Percentiles rank a stretch among this genome's conserved stretches.
phyloP scores from a whole-genome alignment of 495 filamentous ascomycete genomes.

The Hypomontagnella submonticulosa region DNA sequence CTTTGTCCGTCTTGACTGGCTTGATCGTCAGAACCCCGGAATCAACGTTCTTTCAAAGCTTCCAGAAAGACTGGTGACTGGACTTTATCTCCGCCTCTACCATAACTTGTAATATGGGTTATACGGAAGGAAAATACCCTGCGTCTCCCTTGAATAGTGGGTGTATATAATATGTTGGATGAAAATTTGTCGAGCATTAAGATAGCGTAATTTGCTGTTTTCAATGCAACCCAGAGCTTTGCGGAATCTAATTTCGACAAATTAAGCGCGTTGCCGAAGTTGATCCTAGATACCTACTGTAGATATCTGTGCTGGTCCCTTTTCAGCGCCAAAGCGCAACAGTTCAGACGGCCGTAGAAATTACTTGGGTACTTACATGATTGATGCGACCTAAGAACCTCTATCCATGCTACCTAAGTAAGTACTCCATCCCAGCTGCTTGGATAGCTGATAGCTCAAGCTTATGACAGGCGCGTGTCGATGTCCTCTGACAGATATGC shows the following conservation, averaged over 20 bases:
- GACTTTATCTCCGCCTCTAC: constrained; percentile 2
- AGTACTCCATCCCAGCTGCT: constrained; percentile 21
- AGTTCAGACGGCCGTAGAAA: constrained; percentile 14
- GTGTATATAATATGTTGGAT: constrained; percentile 13
- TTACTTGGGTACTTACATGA: constrained; percentile 14
- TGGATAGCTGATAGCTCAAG: constrained; percentile 4
- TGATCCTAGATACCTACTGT: constrained; percentile 10
- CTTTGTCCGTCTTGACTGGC: constrained; percentile 34
- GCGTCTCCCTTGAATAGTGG: not conserved
- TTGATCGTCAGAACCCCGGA: constrained; percentile 39
- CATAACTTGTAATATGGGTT: too few species aligned
- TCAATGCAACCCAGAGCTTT: constrained; percentile 36
- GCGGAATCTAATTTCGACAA: constrained; percentile 37
- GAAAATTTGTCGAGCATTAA: constrained; percentile 31
- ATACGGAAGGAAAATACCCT: constrained; percentile 11
- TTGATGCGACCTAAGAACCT: constrained; percentile 12
- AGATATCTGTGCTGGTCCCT: constrained; percentile 6
- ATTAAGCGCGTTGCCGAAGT: constrained; percentile 28
- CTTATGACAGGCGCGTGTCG: constrained; percentile 17
- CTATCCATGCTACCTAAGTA: constrained; percentile 9
- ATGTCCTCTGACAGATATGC: not conserved
- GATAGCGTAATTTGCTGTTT: constrained; percentile 42
- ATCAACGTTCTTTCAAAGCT: constrained; percentile 41
- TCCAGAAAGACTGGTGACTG: constrained; percentile 41
- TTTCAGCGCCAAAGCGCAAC: constrained; percentile 17